phyloP scores from a whole-genome alignment of 2,329 filamentous ascomycete genomes.

The Dryadomyces sulphureus region DNA sequence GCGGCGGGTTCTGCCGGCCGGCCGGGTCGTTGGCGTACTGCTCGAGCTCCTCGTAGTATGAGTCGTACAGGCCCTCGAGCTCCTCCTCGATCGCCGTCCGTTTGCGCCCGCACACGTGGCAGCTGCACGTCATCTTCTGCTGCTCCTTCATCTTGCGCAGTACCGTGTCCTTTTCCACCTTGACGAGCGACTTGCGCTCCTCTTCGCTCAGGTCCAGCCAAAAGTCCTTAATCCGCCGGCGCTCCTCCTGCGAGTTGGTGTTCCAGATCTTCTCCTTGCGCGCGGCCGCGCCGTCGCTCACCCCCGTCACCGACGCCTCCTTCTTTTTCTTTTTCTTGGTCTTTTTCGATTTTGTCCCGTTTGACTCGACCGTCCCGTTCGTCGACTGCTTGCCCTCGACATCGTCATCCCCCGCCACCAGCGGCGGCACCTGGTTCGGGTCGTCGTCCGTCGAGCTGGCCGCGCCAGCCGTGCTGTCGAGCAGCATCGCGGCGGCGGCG shows the following conservation, averaged over 20 bases:
- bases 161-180: slow-evolving; percentile 97
- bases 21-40: slow-evolving; percentile 73
- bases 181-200: slow-evolving; percentile 86
- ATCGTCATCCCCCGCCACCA: slow-evolving; percentile 33
- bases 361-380: slow-evolving; percentile 22
- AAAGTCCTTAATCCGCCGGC: slow-evolving; percentile 94
- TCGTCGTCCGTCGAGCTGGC: slow-evolving; percentile 9
- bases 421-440: slow-evolving; percentile 7
- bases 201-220: slow-evolving; percentile 92
- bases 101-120: slow-evolving; percentile 91
- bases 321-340: slow-evolving; percentile 58
- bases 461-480: slow-evolving; percentile 27
- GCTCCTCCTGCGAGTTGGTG: slow-evolving; percentile 83
- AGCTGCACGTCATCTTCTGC: slow-evolving; percentile 97
- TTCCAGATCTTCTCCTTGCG: slow-evolving; percentile 93
- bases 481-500: slow-evolving; percentile 22
- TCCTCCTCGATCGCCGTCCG: slow-evolving; percentile 96
- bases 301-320: too few relatives aligned
- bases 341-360: slow-evolving; percentile 37
- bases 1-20: slow-evolving; percentile 50
- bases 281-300: too few relatives aligned
- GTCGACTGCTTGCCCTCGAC: slow-evolving; percentile 43
- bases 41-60: slow-evolving; percentile 95
- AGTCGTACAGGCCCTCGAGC: slow-evolving; percentile 91
- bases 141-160: slow-evolving; percentile 99